Evolutionary conservation across 2,329 filamentous ascomycete genomes (phyloP).

Genomic region (Cordyceps javanica): DNA sequence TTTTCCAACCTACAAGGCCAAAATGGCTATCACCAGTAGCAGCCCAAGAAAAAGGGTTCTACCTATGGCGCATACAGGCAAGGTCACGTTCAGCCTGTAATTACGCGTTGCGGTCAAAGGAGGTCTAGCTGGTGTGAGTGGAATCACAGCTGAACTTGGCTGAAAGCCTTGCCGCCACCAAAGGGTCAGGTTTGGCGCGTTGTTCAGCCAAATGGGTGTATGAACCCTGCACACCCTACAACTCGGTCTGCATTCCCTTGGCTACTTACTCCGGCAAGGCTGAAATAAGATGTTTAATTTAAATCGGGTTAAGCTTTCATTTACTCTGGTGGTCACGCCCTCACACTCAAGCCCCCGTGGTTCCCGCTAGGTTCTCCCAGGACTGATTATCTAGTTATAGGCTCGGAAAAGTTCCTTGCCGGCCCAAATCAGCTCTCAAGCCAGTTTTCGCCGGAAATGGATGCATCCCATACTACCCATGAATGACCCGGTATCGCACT

Average conservation of each 20-base stretch:
- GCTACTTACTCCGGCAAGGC: not conserved
- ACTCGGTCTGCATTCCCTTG: not conserved
- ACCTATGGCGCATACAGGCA: not conserved
- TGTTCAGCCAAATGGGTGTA: not conserved
- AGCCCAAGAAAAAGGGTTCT: not conserved
- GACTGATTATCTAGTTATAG: conserved; percentile 20
- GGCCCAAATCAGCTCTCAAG: conserved; percentile 4
- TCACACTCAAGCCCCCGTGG: conserved; percentile 10
- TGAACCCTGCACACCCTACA: not conserved
- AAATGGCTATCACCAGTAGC: too few species aligned
- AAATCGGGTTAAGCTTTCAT: not conserved
- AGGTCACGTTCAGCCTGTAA: not conserved
- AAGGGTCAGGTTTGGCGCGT: not conserved
- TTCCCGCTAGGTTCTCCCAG: conserved; percentile 18
- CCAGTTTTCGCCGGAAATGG: not conserved
- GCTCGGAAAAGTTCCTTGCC: conserved; percentile 15
- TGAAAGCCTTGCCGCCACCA: conserved; percentile 9
- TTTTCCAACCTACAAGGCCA: not conserved
- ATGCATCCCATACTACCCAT: not conserved
- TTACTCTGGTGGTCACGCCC: not conserved
- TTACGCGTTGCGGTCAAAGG: conserved; percentile 5
- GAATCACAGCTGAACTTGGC: conserved; percentile 9
- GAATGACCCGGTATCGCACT: not conserved
- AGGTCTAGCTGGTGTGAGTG: not conserved
- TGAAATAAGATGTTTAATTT: not conserved